Evolutionary conservation across 2,329 filamentous ascomycete genomes (phyloP), one percentile per base, ranked within the genome.

Genomic region (Fusarium mexicanum): DNA sequence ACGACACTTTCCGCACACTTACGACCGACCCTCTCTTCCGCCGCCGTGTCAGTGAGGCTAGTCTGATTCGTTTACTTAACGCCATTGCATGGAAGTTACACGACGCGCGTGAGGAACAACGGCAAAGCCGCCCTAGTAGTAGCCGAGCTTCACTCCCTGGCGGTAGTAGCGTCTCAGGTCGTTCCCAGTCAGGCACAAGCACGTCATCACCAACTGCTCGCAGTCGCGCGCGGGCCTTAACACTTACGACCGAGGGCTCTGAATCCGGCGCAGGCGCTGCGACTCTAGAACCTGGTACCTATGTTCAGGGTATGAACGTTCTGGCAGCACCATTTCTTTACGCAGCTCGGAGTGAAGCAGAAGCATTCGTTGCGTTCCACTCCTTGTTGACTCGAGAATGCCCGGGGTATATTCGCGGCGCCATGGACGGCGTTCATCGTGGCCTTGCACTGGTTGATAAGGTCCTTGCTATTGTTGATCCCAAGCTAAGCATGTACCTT

Each of bases 221-320:
- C 72, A 85, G 83, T 67, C 86, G 89, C 71, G 84, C 87, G n/a
- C 86, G 88, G 41, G 88, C 89, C 38, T 80, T 90, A 64, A 89
- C 89, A 18, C 83, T 92, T 62, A 92, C 89, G 4, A 91, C 89
- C 0, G 90, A 92, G 79, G 87, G 91, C 70, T 88, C 92, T 74
- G 90, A 92, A 72, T 85, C 86, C 12, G 88, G 88, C 65, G 79
- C 82, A 18, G 88, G 88, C 66, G 80, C 83, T 26, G 86, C 85
- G 6, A 86, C 85, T 12, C 84, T 85, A 38, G 92, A 94, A 77
- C 89, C 94, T 17, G 94, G 95, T 38, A 95, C 94, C 46, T 99
- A 99, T 78, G 96, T 99, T 6, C 96, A 99, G 83, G 96, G 96
- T 75, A 98, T 99, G 96, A 99, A 99, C 81, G 96, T 99, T 46